A percentile compares a stretch with the other conserved stretches of the same genome.
phyloP scores from a whole-genome alignment of 371 early-diverging fungal species.

The Saksenaea oblongispora region DNA sequence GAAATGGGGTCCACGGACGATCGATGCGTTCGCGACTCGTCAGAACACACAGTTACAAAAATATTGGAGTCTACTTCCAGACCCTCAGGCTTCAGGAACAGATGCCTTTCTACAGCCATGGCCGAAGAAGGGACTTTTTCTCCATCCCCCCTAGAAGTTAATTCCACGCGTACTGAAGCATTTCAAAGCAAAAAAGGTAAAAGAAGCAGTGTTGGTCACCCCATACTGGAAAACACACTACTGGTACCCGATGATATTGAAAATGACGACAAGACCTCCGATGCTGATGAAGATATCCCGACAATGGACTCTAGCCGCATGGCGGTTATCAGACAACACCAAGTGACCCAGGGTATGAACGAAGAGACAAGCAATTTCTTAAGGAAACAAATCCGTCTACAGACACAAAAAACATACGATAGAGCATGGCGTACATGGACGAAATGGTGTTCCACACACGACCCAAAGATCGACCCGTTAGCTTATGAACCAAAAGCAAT shows the following conservation, averaged over 20 bases:
- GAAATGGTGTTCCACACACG: background rate
- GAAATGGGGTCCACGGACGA: slow-evolving; percentile 16
- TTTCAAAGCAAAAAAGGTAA: background rate
- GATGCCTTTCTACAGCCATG: slow-evolving; percentile 16
- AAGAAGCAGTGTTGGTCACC: slow-evolving; percentile 12
- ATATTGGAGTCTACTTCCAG: slow-evolving; percentile 9
- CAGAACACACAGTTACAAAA: slow-evolving; percentile 12
- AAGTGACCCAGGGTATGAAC: background rate
- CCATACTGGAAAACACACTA: slow-evolving; percentile 15
- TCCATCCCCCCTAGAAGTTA: background rate
- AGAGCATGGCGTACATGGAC: slow-evolving; percentile 8
- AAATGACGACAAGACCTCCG: background rate
- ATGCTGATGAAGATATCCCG: background rate
- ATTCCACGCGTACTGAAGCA: slow-evolving; percentile 12
- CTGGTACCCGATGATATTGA: slow-evolving; percentile 17
- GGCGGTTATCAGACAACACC: slow-evolving; percentile 9
- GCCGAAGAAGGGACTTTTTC: slow-evolving; percentile 9
- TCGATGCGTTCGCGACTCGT: slow-evolving; percentile 15
- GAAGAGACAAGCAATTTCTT: background rate
- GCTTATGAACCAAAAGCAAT: background rate
- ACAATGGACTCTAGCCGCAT: slow-evolving; percentile 10
- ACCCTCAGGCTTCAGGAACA: background rate
- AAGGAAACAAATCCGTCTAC: background rate
- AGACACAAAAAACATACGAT: slow-evolving; percentile 7
- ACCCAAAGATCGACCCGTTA: background rate